phyloP scores from a whole-genome alignment of 192 early-diverging fungal species.

The Gryganskiella cystojenkinii region DNA sequence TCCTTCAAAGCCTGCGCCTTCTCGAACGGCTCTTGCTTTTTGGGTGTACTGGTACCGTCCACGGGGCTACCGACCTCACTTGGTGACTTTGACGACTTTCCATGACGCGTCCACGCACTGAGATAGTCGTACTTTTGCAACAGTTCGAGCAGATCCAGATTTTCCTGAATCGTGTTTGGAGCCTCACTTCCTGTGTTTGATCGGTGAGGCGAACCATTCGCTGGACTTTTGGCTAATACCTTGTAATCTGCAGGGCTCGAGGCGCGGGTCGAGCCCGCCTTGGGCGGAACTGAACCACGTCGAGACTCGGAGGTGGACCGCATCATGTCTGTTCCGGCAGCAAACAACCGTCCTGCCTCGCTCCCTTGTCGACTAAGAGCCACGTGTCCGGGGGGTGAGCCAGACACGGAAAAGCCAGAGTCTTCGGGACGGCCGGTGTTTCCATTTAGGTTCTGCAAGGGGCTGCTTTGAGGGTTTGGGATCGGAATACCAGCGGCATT shows the following conservation, averaged over 20 bases:
- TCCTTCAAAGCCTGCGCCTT: constrained; percentile 40
- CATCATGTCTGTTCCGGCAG: constrained; percentile 9
- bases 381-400: constrained; percentile 10
- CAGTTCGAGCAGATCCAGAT: constrained; percentile 38
- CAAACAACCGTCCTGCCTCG: constrained; percentile 6
- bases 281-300: constrained; percentile 28
- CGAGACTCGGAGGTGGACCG: constrained; percentile 37
- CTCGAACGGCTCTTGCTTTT: constrained; percentile 44
- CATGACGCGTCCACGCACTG: constrained; percentile 38
- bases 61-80: constrained; percentile 42
- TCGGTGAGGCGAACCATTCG: constrained; percentile 20
- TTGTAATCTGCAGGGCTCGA: constrained; percentile 37
- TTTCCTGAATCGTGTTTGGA: constrained; percentile 31
- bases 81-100: constrained; percentile 26
- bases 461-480: constrained; percentile 34
- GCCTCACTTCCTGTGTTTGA: constrained; percentile 19
- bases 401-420: neutral
- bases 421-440: neutral
- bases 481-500: constrained; percentile 32
- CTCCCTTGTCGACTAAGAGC: constrained; percentile 22
- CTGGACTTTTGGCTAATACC: constrained; percentile 20
- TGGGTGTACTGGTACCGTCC: constrained; percentile 26
- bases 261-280: constrained; percentile 16
- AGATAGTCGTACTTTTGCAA: constrained; percentile 46
- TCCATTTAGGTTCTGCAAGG: constrained; percentile 12